phyloP scores from a whole-genome alignment of 352 stramenopile genomes.

The Peronospora belbahrii region DNA sequence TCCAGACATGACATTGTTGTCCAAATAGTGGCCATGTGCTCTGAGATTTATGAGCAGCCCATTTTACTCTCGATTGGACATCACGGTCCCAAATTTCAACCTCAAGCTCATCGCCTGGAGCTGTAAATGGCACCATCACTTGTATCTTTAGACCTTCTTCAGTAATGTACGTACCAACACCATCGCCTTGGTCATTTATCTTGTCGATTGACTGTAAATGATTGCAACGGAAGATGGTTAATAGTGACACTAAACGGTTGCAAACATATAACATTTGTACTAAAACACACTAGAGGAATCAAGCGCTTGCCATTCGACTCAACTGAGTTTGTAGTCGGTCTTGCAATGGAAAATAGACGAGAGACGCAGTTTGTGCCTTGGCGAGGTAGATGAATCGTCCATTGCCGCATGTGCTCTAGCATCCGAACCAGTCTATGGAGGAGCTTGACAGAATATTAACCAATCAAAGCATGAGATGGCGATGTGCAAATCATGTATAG shows the following conservation, averaged over 20 bases:
- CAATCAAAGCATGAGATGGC: too few species aligned
- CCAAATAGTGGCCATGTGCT: slow-evolving; percentile 32
- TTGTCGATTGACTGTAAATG: slow-evolving; percentile 26
- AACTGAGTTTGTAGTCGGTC: too few species aligned
- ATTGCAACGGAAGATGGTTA: too few species aligned
- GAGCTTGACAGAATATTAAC: neutral
- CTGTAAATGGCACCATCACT: slow-evolving; percentile 40
- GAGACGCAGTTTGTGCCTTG: neutral
- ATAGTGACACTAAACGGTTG: neutral
- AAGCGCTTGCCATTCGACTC: slow-evolving; percentile 7
- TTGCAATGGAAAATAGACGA: neutral
- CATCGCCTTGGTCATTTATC: slow-evolving; percentile 45
- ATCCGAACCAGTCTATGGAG: neutral
- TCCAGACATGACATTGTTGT: slow-evolving; percentile 19
- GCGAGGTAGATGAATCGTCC: neutral
- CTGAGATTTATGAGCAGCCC: slow-evolving; percentile 5
- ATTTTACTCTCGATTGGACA: slow-evolving; percentile 23
- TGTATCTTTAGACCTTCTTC: slow-evolving; percentile 16
- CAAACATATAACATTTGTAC: slow-evolving; percentile 6
- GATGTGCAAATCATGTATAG: too few species aligned
- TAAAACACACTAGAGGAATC: slow-evolving; percentile 15
- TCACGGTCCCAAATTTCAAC: slow-evolving; percentile 52
- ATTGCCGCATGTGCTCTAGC: neutral
- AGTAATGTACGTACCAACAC: slow-evolving; percentile 24
- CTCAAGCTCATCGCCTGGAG: slow-evolving; percentile 40